Evolutionary conservation across 192 early-diverging fungal species (phyloP).

Genomic region (Paraglomus occultum): DNA sequence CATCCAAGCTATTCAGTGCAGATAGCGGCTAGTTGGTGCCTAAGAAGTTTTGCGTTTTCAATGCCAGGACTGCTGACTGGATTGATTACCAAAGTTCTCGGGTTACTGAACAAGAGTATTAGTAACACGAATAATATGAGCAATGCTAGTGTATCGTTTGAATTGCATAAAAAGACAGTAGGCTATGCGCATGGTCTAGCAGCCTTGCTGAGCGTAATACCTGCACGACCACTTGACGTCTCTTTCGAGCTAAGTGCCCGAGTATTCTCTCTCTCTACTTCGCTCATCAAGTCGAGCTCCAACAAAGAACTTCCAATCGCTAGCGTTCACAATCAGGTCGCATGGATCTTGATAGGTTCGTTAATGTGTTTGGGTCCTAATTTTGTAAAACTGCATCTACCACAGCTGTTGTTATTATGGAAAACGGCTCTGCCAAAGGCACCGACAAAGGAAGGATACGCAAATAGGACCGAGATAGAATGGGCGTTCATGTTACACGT

Average conservation of each 20-base stretch:
- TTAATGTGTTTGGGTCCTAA: slow-evolving; percentile 79
- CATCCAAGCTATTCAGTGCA: slow-evolving; percentile 74
- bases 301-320: slow-evolving; percentile 61
- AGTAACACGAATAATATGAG: slow-evolving; percentile 56
- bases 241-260: slow-evolving; percentile 79
- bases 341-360: slow-evolving; percentile 74
- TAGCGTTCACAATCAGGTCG: slow-evolving; percentile 65
- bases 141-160: slow-evolving; percentile 45
- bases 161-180: slow-evolving; percentile 49
- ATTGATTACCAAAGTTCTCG: slow-evolving; percentile 62
- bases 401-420: slow-evolving; percentile 78
- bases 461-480: slow-evolving; percentile 58
- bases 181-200: slow-evolving; percentile 68
- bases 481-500: slow-evolving; percentile 58
- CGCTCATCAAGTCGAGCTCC: slow-evolving; percentile 63
- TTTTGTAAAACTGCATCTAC: slow-evolving; percentile 75
- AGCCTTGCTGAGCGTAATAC: slow-evolving; percentile 67
- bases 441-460: slow-evolving; percentile 59
- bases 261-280: slow-evolving; percentile 72
- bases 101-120: slow-evolving; percentile 71
- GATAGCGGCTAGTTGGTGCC: slow-evolving; percentile 65
- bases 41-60: slow-evolving; percentile 65
- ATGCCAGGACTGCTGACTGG: slow-evolving; percentile 62
- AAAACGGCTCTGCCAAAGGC: slow-evolving; percentile 74
- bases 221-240: slow-evolving; percentile 59